Base-by-base conservation (phyloP, 129 eudicot species). In the Pseudognaphalium luteoalbum region DNA sequence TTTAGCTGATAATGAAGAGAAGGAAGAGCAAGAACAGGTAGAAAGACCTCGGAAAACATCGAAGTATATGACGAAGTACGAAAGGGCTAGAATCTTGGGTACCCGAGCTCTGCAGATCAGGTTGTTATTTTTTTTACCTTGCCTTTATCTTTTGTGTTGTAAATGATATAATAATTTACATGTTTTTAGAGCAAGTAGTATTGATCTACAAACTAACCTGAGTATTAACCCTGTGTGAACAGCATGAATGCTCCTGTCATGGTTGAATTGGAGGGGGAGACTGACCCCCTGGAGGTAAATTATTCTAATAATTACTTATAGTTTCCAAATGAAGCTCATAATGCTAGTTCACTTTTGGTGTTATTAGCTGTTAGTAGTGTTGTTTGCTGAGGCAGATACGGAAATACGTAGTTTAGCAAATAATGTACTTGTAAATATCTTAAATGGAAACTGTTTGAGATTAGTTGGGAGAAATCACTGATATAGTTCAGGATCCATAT, bases 171-270 rank as follows among this genome's bases (percentile, higher is more conserved):
- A 9, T 20, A 3, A 12, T 63, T 11, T 65, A 32, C 37, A 15
- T 68, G 22, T 37, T 57, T 78, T 34, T 21, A 11, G 15, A 17
- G 52, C 41, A 10, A 25, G n/a, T 22, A 11, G 4, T 62, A 12
- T 34, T 78, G 76, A 33, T 63, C 42, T 47, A 37, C 58, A 21
- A 0, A 70, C 58, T 71, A 59, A 63, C 3, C 41, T 33, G 39
- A 61, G 28, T 11, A 21, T 60, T 61, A 5, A 5, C 4, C 51
- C 19, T 64, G 66, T 65, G 68, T 54, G 28, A 71, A 61, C 92
- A 94, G 97, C 91, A 94, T 94, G 99, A 94, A 94, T 87, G 97
- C 99, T 47, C 99, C 99, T 56, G 97, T 94, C 28, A 94, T 94
- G 99, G 99, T 94, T 75, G 99, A 89, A 77, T 86, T 94, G 89